These are phyloP conservation scores for Nicotiana tabacum DNA, from an alignment of 257 asterid genomes.

Conservation along the genomic window DNA sequence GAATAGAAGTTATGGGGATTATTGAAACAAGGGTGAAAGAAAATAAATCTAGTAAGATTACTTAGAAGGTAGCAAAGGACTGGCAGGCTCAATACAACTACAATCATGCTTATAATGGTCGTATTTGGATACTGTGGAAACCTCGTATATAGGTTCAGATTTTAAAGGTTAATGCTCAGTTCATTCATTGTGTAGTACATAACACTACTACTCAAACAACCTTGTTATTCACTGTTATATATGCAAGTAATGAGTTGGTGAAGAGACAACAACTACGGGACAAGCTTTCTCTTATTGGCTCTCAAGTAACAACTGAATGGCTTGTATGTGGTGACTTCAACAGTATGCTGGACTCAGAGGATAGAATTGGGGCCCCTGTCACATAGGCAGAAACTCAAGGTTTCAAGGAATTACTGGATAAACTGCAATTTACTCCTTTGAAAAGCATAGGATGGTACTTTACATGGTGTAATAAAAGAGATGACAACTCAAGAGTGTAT, in stretches of 20 bases:
- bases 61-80: background rate
- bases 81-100: background rate
- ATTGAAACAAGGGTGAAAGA: background rate
- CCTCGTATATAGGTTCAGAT: background rate
- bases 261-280: too few species aligned
- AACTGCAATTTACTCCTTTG: background rate
- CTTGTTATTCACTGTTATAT: too few species aligned
- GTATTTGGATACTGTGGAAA: background rate
- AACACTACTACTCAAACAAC: background rate
- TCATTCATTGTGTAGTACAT: too few species aligned
- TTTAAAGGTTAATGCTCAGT: background rate
- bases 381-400: background rate
- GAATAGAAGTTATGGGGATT: too few species aligned
- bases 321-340: background rate
- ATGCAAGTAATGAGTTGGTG: too few species aligned
- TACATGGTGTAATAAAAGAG: background rate
- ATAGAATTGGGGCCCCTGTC: background rate
- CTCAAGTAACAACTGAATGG: background rate
- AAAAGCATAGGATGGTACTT: background rate
- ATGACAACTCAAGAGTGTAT: too few species aligned
- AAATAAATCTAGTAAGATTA: background rate
- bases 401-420: background rate
- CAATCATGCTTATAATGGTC: background rate
- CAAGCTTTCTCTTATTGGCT: too few species aligned
- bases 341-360: background rate